These are phyloP conservation scores for Calocybe gambosa DNA, from an alignment of 1,284 basidiomycete species.

Conservation along the genomic window DNA sequence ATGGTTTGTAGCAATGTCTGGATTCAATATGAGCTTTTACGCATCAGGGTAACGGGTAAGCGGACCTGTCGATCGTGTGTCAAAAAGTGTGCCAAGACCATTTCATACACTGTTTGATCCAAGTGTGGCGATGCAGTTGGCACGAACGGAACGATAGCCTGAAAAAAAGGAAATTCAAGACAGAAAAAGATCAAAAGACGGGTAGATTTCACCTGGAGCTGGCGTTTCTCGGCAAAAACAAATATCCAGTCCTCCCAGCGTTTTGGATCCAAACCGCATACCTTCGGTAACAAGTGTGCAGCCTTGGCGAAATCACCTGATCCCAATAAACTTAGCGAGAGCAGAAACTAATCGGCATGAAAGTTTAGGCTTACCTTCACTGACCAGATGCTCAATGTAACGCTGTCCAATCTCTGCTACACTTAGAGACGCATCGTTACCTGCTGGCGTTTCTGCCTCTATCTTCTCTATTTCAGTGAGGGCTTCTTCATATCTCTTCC, in stretches of 20 bases:
- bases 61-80: constrained; percentile 69
- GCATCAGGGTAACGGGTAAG: constrained; percentile 3
- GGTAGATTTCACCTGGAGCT: constrained; percentile 57
- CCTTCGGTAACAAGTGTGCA: constrained; percentile 81
- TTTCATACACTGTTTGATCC: constrained; percentile 86
- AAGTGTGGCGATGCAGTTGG: constrained; percentile 82
- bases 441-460: constrained; percentile 25
- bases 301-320: constrained; percentile 79
- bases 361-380: constrained; percentile 49
- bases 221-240: constrained; percentile 78
- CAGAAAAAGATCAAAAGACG: background rate
- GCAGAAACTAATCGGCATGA: background rate
- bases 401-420: constrained; percentile 75
- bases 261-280: constrained; percentile 73
- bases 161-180: constrained; percentile 4
- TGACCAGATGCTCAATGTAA: constrained; percentile 78
- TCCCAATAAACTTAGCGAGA: background rate
- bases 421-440: constrained; percentile 40
- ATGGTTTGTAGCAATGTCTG: constrained; percentile 77
- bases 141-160: constrained; percentile 87
- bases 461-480: constrained; percentile 77
- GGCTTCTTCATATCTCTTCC: constrained; percentile 84
- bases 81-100: constrained; percentile 88
- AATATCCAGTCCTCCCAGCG: constrained; percentile 97
- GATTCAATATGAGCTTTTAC: constrained; percentile 1